Percentiles rank a stretch among this genome's conserved stretches.
Evolutionary conservation across 306 rosid species (phyloP).

Genomic region (Sindora glabra): DNA sequence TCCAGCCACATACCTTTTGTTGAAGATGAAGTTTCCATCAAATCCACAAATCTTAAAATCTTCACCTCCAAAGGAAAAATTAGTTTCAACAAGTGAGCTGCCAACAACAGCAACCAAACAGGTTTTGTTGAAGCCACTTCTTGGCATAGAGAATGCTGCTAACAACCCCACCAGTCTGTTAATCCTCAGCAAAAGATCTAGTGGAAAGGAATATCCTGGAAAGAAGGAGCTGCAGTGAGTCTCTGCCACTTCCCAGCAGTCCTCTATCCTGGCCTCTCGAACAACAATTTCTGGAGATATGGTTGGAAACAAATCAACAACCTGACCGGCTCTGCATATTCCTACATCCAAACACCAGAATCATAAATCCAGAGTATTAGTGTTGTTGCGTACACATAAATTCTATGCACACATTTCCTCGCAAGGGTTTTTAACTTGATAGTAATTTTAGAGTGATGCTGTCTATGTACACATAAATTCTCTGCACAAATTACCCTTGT

Average conservation of each 20-base stretch:
- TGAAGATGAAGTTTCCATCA: conserved; percentile 75
- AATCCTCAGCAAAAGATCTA: conserved; percentile 75
- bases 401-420: no score
- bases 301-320: conserved; percentile 67
- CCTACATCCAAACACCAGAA: conserved; percentile 49
- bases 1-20: conserved; percentile 83
- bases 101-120: conserved; percentile 87
- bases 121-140: conserved; percentile 67
- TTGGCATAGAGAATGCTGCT: conserved; percentile 71
- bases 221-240: conserved; percentile 99
- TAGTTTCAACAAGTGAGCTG: conserved; percentile 45
- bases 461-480: no score
- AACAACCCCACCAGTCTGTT: conserved; percentile 85
- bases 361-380: conserved; percentile 7
- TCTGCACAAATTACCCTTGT: no score
- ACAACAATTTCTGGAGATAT: conserved; percentile 72
- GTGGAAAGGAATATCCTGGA: conserved; percentile 79
- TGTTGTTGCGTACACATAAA: not conserved
- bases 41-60: conserved; percentile 65
- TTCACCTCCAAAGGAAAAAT: conserved; percentile 50
- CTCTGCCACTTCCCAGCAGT: conserved; percentile 99
- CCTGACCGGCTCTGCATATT: conserved; percentile 78
- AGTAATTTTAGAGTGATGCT: no score
- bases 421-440: no score
- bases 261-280: conserved; percentile 90